Base-by-base conservation (phyloP, 2,329 filamentous ascomycete species). In the Aspergillus tanneri region DNA sequence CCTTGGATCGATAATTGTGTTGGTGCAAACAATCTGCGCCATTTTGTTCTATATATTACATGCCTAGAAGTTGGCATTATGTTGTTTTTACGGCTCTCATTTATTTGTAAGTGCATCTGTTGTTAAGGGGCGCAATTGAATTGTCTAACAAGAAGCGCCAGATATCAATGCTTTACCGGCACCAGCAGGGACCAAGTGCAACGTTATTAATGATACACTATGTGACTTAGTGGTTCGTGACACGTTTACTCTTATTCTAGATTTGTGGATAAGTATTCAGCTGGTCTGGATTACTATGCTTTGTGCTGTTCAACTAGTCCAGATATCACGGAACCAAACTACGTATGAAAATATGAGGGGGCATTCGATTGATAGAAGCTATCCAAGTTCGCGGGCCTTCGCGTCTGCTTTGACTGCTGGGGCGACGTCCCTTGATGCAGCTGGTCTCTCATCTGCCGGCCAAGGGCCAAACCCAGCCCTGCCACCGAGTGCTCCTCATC, bases 1-100 rank as follows among this genome's bases (percentile, higher is more conserved):
- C 93, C 93, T 0, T 99, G 93, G 93, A 88, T 97, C 19, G 88
- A 95, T 72, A 97, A 96, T 70, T 99, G 93, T 62, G 83, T 99
- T 34, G 93, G 89, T 35, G 82, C 93, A 55, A 97, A 97, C 74
- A 99, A 97, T 68, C 88, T 97, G 64, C 85, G 93, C 11, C 91
- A 96, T 60, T 99, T 99, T 70, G 87, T 96, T 63, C 75, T 96
- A 41, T 99, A 97, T 67, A 80, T 99, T 14, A 73, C 95, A 34
- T 84, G 73, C 61, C 74, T 99, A 53, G 87, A 90, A 46, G 55
- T 87, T 12, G 90, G 90, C 23, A 86, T 97, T 27, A 56, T 88
- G 2, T 61, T 82, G 2, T 85, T 90, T 57, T 81, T 95, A 56
- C 82, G 80, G 66, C 66, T 96, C 28, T 77, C 85, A 16, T 83